Evolutionary conservation across 129 eudicot species (phyloP).

Genomic region (Tanacetum coccineum): DNA sequence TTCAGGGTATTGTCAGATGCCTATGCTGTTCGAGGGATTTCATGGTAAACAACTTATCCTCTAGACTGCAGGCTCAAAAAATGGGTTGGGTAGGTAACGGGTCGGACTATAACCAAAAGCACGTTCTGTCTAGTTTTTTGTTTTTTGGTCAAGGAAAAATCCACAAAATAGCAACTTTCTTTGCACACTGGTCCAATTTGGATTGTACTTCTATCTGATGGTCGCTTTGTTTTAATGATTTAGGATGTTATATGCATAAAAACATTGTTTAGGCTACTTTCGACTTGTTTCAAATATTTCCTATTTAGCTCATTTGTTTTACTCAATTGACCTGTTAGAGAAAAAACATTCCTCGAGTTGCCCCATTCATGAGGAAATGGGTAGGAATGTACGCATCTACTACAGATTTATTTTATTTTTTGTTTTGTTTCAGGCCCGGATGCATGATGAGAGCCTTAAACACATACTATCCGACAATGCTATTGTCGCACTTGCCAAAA

Average conservation of each 20-base stretch:
- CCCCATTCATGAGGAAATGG: background rate
- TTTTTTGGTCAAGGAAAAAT: too few species aligned
- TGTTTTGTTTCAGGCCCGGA: slow-evolving; percentile 77
- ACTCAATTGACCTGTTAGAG: background rate
- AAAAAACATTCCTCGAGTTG: background rate
- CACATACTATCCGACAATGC: slow-evolving; percentile 83
- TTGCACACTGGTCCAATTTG: too few species aligned
- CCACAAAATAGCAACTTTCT: too few species aligned
- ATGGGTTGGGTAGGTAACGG: background rate
- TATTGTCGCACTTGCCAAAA: slow-evolving; percentile 59
- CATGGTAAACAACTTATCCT: slow-evolving; percentile 58
- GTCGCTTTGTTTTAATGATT: too few species aligned
- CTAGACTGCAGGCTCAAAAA: background rate
- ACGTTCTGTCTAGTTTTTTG: too few species aligned
- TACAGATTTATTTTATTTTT: background rate
- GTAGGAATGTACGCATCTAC: background rate
- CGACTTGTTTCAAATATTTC: too few species aligned
- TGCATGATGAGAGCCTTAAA: slow-evolving; percentile 96
- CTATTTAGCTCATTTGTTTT: too few species aligned
- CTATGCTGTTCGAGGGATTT: slow-evolving; percentile 91
- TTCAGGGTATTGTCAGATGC: slow-evolving; percentile 68
- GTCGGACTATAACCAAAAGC: too few species aligned
- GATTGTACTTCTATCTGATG: too few species aligned
- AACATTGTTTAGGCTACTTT: background rate
- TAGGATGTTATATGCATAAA: background rate